Evolutionary conservation across 306 rosid species (phyloP).

Genomic region (Potentilla sterilis): DNA sequence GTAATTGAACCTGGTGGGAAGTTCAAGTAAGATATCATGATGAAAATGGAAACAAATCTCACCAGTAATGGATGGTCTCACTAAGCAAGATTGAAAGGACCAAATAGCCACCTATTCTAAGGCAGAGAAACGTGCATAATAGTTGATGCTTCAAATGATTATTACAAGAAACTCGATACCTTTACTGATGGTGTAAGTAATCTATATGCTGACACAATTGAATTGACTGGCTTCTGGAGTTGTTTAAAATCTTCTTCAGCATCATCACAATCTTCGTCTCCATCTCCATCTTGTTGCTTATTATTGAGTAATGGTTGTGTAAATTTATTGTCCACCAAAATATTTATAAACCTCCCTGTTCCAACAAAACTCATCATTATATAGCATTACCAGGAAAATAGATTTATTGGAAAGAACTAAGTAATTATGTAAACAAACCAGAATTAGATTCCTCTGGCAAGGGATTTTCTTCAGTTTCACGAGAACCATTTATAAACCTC

Average conservation of each 20-base stretch:
- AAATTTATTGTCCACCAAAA: conserved; percentile 42
- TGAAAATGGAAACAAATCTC: background rate
- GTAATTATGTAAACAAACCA: conserved; percentile 28
- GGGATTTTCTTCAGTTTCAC: background rate
- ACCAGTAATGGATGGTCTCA: background rate
- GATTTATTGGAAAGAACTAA: background rate
- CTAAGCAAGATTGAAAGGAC: background rate
- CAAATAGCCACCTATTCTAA: background rate
- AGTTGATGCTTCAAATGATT: background rate
- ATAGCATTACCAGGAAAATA: background rate
- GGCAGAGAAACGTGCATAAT: background rate
- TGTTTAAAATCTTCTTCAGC: conserved; percentile 39
- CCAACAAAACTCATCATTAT: background rate
- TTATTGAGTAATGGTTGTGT: conserved; percentile 60
- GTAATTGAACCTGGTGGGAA: conserved; percentile 69
- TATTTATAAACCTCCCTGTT: conserved; percentile 42
- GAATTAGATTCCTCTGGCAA: conserved; percentile 18
- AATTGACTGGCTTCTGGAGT: conserved; percentile 60
- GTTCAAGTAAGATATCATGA: conserved; percentile 17
- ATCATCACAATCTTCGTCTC: conserved; percentile 54
- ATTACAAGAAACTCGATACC: conserved; percentile 27
- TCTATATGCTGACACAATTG: conserved; percentile 62
- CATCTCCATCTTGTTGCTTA: conserved; percentile 42
- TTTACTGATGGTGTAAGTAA: conserved; percentile 86
- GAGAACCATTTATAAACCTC: conserved; percentile 29